Base-by-base conservation (phyloP, 2,329 filamentous ascomycete species). In the Fusarium aywerte region DNA sequence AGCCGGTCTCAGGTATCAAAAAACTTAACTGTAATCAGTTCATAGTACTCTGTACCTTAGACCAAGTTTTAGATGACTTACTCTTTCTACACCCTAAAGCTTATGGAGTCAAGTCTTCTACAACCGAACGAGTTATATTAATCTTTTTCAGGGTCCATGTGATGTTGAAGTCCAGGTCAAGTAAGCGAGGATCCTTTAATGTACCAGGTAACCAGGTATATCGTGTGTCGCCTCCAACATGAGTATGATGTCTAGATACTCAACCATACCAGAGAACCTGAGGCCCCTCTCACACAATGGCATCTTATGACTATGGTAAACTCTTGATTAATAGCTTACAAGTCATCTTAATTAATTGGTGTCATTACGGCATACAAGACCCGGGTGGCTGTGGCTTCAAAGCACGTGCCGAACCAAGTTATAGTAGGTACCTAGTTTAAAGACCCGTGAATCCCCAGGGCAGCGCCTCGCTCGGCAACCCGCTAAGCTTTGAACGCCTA, bases 381-480 rank as follows among this genome's bases (percentile, higher is more conserved):
- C 57, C 57, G 48, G 31, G 57, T 61, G 56, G 58, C 47, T 61
- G 39, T 60, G 44, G 36, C 42, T 32, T 51, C 58, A 36, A 50
- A 47, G 51, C 53, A 61, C 53, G 53, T 63, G 56, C 62, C 54
- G 27, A 29, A 16, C 47, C 36, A 58, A 27, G 27, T 7, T 11
- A n/a, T n/a, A n/a, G n/a, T n/a, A n/a, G n/a, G n/a, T n/a, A n/a
- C n/a, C n/a, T n/a, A 38, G 27, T 45, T 36, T 36, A 45, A 52
- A 58, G 40, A 29, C 48, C 58, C 66, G 57, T 39, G 33, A 27
- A 62, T 56, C 59, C 58, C 42, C 60, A n/a, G n/a, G n/a, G n/a
- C 66, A 68, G 70, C 70, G 64, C 58, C 64, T 69, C 63, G 67
- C 62, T 71, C 57, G 70, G 60, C 65, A 68, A 57, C 67, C 56